phyloP scores from a whole-genome alignment of 352 stramenopile genomes.

The Aphanomyces invadans region DNA sequence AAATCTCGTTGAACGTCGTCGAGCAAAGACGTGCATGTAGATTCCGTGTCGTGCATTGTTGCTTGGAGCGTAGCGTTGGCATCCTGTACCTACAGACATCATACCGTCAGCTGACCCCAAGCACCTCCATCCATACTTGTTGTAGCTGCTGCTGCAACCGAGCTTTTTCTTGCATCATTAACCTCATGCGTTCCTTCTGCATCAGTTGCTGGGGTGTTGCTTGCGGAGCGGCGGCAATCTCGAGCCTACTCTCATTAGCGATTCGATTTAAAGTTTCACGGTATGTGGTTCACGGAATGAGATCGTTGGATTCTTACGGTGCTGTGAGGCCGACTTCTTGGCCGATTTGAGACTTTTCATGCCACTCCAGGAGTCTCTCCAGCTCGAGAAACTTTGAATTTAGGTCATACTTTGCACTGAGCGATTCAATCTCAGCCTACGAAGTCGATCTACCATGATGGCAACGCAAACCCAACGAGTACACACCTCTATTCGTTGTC shows the following conservation, averaged over 20 bases:
- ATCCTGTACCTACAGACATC: slow-evolving; percentile 1
- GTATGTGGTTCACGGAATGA: too few species aligned
- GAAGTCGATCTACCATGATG: neutral
- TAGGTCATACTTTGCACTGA: slow-evolving; percentile 8
- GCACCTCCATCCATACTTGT: too few species aligned
- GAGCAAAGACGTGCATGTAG: neutral
- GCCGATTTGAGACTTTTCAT: slow-evolving; percentile 14
- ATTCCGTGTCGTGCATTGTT: neutral
- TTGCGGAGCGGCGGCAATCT: neutral
- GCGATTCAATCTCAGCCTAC: slow-evolving; percentile 7
- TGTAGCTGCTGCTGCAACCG: slow-evolving; percentile 15
- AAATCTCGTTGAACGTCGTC: neutral
- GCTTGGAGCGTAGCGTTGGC: slow-evolving; percentile 5
- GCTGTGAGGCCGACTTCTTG: slow-evolving; percentile 13
- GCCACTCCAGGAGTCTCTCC: slow-evolving; percentile 11
- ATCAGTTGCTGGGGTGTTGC: slow-evolving; percentile 13
- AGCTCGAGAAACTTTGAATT: slow-evolving; percentile 9
- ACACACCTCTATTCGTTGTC: slow-evolving; percentile 18
- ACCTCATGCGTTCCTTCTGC: slow-evolving; percentile 6
- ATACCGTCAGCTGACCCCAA: neutral
- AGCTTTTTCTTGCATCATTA: slow-evolving; percentile 18
- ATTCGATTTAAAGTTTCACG: too few species aligned
- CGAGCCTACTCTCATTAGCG: too few species aligned
- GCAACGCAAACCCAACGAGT: neutral
- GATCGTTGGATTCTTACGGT: neutral